phyloP scores from a whole-genome alignment of 176 grass and related monocot genomes.

The Canna indica region DNA sequence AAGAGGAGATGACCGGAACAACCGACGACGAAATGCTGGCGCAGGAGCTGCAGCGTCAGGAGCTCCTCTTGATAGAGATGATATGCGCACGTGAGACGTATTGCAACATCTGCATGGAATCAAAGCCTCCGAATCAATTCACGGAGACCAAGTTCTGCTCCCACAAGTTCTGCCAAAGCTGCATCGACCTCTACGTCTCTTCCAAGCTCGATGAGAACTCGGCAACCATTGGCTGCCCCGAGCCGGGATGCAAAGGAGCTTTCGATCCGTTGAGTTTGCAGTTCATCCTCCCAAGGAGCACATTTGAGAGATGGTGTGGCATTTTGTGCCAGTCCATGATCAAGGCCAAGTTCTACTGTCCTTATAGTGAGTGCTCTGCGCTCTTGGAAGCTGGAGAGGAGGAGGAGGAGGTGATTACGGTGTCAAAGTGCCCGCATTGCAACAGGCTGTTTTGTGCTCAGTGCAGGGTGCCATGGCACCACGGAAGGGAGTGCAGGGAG shows the following conservation, averaged over 20 bases:
- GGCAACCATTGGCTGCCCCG: background rate
- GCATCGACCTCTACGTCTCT: background rate
- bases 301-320: background rate
- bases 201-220: background rate
- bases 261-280: background rate
- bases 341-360: conserved; percentile 3
- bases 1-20: background rate
- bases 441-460: conserved; percentile 36
- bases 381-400: background rate
- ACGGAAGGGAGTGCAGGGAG: conserved; percentile 31
- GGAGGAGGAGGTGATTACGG: background rate
- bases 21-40: background rate
- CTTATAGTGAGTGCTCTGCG: background rate
- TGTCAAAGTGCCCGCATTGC: conserved; percentile 1
- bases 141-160: background rate
- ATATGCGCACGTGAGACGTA: too few relatives aligned
- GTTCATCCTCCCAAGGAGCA: background rate
- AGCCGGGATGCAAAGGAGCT: background rate
- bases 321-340: background rate
- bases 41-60: background rate
- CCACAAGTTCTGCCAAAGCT: background rate
- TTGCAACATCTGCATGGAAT: conserved; percentile 20
- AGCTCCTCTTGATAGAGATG: background rate
- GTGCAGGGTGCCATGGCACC: conserved; percentile 74
- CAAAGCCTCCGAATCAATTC: background rate